Evolutionary conservation across 2,329 filamentous ascomycete species (phyloP).

Genomic region (Aurifilum marmelostoma): DNA sequence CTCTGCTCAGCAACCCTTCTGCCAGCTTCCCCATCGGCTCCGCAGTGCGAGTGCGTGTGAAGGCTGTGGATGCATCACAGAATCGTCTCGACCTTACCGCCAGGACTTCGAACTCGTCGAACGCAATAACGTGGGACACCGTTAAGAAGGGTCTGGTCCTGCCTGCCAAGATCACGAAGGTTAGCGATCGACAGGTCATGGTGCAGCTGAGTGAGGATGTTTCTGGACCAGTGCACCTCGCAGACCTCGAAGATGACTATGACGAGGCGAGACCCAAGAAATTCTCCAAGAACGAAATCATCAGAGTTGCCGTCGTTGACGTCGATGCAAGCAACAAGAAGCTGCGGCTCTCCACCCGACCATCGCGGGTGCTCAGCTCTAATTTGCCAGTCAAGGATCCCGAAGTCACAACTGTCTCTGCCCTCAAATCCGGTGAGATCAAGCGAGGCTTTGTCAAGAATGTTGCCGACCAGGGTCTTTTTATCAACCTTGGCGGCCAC

Average conservation of each 20-base stretch:
- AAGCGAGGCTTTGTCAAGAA: slow-evolving; percentile 92
- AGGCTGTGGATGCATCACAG: slow-evolving; percentile 71
- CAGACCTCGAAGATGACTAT: slow-evolving; percentile 87
- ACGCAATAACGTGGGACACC: slow-evolving; percentile 67
- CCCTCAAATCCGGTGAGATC: slow-evolving; percentile 76
- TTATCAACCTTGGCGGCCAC: slow-evolving; percentile 79
- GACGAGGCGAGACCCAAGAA: slow-evolving; percentile 74
- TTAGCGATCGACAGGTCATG: slow-evolving; percentile 80
- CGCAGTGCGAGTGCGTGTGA: slow-evolving; percentile 79
- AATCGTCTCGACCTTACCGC: slow-evolving; percentile 85
- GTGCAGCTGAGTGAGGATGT: slow-evolving; percentile 83
- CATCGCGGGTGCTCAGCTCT: slow-evolving; percentile 88
- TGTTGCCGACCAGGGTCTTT: slow-evolving; percentile 85
- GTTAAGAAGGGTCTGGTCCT: slow-evolving; percentile 80
- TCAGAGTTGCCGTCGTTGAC: slow-evolving; percentile 82
- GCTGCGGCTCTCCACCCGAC: slow-evolving; percentile 77
- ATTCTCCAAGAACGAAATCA: slow-evolving; percentile 81
- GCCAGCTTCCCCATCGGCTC: slow-evolving; percentile 89
- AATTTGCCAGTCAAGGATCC: slow-evolving; percentile 78
- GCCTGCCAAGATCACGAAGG: slow-evolving; percentile 81
- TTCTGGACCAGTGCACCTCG: slow-evolving; percentile 77
- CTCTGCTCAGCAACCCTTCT: slow-evolving; percentile 73
- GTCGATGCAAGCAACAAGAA: slow-evolving; percentile 85
- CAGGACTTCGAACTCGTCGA: slow-evolving; percentile 61
- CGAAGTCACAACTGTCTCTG: slow-evolving; percentile 72